Base-by-base conservation (phyloP, 495 filamentous ascomycete species). In the Neurospora tetrasperma region DNA sequence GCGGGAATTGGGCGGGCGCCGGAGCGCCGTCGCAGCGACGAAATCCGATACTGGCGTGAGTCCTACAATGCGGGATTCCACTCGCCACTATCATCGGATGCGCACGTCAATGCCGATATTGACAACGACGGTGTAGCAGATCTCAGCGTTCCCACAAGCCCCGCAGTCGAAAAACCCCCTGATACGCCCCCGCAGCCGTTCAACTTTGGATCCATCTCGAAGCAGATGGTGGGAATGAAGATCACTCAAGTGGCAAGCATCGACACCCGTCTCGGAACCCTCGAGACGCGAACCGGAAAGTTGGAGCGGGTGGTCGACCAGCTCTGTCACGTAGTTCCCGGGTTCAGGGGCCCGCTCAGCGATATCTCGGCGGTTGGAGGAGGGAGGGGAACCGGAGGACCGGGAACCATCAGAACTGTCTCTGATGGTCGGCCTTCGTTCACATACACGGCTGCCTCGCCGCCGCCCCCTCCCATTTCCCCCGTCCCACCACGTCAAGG, bases 1-100 rank as follows among this genome's bases (percentile, higher is more conserved):
- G 42, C 43, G 5, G 54, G 54, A 38, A 66, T 35, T 9, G 23
- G 54, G 9, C 79, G 75, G 14, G 72, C 72, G 2, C 78, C 71
- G 12, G 74, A 78, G 14, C 83, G 87, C 43, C 82, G 86, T 46
- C 82, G 86, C 18, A 88, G 86, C 73, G 87, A 88, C 54, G 87
- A 89, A 76, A 87, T 88, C 35, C 85, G 85, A 27, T 87, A 85
- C 74, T 88, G 86, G 86, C 82, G 86, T 54, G 84, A 86, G 76
- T 87, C 85, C 31, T 86, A 85, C 73, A 82, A 84, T 41, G 80
- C 80, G 10, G 81, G 80, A 1, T 79, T 83, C 62, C 74, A 84
- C 71, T 88, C 86, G 8, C 83, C 85, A 16, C 75, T 86, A 69
- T 83, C 85, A 38, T 86, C 84, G 5, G 84, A 83, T 27, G 79